Evolutionary conservation across 1,139 yeast species (phyloP), one percentile per base, ranked within the genome.

Genomic region (Hansenula lynferdii): DNA sequence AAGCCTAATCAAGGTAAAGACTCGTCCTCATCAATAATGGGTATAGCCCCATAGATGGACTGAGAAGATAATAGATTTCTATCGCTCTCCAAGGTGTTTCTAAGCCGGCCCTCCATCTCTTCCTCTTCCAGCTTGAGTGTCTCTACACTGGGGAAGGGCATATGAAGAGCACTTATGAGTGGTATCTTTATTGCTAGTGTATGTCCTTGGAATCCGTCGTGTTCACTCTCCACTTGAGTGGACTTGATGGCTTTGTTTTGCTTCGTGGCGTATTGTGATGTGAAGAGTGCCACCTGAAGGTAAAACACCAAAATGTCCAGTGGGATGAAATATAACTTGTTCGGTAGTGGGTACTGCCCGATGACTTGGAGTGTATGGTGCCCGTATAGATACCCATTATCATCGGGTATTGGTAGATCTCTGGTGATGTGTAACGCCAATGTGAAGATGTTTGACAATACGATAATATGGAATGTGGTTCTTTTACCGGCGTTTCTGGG

Each of bases 281-380:
- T 36, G 30, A 41, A 50, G 3, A 43, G 30, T 2, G 43, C 10
- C 14, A 47, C 25, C 28, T 53, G 57, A 3, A 46, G 21, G 24
- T 41, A 41, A 11, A 51, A 43, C 3, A 51, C 31, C 14, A 37
- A 27, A 4, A 37, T 6, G 32, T 53, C 57, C 4, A 46, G 24
- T 1, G 15, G 32, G 2, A 40, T 28, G 3, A 53, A 34, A 42
- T 40, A 46, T 7, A 37, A 40, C 18, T 45, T 50, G 17, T 34
- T 38, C 1, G 36, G n/a, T 1, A 53, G 29, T 26, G 46, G 52
- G 3, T 15, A 8, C 25, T 52, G 49, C 1, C 57, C 57, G 21
- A 53, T 51, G 3, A 40, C 25, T 26, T 53, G 55, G 9, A 53
- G 18, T 4, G 51, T 43, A 25, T 46, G 51, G 17, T 53, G 56